Base-by-base conservation (phyloP, 2,329 filamentous ascomycete species). In the Penicillium hesseltinei region DNA sequence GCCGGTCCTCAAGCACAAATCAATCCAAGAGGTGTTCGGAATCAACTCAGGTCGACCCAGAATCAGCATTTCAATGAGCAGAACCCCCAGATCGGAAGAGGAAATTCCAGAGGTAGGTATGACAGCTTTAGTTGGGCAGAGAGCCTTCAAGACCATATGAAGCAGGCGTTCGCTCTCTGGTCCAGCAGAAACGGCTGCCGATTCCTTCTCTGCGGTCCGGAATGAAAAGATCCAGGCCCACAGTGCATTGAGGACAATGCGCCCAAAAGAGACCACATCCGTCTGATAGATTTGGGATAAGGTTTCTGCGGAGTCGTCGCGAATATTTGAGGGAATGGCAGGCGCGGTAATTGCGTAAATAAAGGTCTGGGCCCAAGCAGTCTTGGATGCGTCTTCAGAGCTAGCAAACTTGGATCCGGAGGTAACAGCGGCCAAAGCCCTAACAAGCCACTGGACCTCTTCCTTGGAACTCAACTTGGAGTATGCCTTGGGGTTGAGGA, bases 401-500 rank as follows among this genome's bases (percentile, higher is more conserved):
- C 78, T 71, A 13, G 80, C 76, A 29, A 82, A 78, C 13, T 78
- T 75, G 3, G 92, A 72, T 19, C 80, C 78, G 17, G 79, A 71
- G 17, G 86, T 82, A 17, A 88, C 76, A 27, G 86, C 83, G 17
- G 83, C 78, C 48, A 97, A 78, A 31, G 91, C 88, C 62, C 86
- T 84, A 42, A 87, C 79, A 51, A 90, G 82, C 90, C 94, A 97
- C 53, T 79, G 80, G 21, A 92, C 79, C 66, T 99, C 94, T 52
- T 92, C 89, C 55, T 88, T 86, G 0, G 81, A 77, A 2, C 82
- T 81, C 25, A 96, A 69, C 70, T 96, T 97, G 38, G 88, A 87
- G 75, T 94, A 97, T 5, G 96, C 85, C 60, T 90, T 88, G 35
- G 89, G 83, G 67, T 90, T 96, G 6, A 97, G 81, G 21, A 97